These are phyloP conservation scores for Fragaria iinumae DNA, from an alignment of 306 rosid species.

Conservation along the genomic window DNA sequence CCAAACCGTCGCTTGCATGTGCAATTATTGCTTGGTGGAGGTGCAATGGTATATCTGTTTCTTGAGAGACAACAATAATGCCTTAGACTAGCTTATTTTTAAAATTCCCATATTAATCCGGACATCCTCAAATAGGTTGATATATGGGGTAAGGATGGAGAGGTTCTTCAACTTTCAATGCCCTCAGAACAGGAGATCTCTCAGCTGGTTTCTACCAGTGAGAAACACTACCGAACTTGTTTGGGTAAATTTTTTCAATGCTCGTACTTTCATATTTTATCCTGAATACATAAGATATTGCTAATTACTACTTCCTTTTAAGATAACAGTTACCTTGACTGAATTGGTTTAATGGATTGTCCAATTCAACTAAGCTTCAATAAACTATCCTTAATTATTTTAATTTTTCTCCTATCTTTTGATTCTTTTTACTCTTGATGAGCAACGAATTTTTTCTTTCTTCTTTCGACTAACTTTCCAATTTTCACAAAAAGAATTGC, in stretches of 20 bases:
- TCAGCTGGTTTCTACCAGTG: slow-evolving; percentile 57
- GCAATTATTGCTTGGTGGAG: slow-evolving; percentile 76
- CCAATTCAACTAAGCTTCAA: not conserved
- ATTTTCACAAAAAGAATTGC: not conserved
- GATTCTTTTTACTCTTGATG: not conserved
- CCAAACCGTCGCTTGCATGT: slow-evolving; percentile 71
- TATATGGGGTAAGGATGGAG: slow-evolving; percentile 80
- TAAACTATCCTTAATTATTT: not conserved
- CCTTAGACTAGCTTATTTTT: slow-evolving; percentile 20
- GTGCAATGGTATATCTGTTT: slow-evolving; percentile 65
- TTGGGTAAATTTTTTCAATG: slow-evolving; percentile 44
- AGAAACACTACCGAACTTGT: slow-evolving; percentile 47
- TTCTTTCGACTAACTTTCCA: no score
- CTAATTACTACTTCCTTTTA: not conserved
- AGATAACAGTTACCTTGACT: not conserved
- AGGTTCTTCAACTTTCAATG: slow-evolving; percentile 54
- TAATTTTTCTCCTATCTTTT: no score
- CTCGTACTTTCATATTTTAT: not conserved
- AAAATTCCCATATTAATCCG: slow-evolving; percentile 14
- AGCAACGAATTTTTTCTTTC: not conserved
- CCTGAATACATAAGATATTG: not conserved
- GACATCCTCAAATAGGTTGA: slow-evolving; percentile 54
- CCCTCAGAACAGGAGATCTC: slow-evolving; percentile 69
- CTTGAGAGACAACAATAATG: slow-evolving; percentile 12
- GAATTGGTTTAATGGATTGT: not conserved